Conservation (phyloP, 192 early-diverging fungal genomes). For the Linnemannia schmuckeri region DNA sequence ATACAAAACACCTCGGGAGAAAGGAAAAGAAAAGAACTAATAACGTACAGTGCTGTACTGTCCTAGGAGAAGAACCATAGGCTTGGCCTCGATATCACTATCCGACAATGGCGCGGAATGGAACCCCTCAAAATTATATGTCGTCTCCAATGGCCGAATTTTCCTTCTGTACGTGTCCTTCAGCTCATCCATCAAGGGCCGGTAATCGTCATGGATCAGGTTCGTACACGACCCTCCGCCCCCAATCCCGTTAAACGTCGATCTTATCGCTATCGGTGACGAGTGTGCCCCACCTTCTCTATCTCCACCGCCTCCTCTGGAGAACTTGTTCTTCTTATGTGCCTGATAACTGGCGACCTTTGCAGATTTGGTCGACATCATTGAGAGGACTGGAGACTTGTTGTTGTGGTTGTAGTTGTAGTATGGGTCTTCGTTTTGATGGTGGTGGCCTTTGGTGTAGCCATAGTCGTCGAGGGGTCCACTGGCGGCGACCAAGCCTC, state of each 20-base stretch:
- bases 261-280: background rate
- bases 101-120: slow-evolving; percentile 85
- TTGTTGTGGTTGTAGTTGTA: slow-evolving; percentile 11
- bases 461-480: slow-evolving; percentile 37
- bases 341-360: slow-evolving; percentile 14
- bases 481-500: slow-evolving; percentile 38
- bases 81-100: slow-evolving; percentile 87
- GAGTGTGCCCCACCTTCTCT: background rate
- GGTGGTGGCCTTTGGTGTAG: slow-evolving; percentile 12
- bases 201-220: slow-evolving; percentile 67
- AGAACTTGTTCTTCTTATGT: slow-evolving; percentile 46
- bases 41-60: slow-evolving; percentile 83
- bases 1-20: background rate
- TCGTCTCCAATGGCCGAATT: slow-evolving; percentile 79
- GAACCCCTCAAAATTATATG: slow-evolving; percentile 85
- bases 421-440: background rate
- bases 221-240: slow-evolving; percentile 42
- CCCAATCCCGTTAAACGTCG: slow-evolving; percentile 19
- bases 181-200: slow-evolving; percentile 70
- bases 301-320: background rate
- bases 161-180: slow-evolving; percentile 79
- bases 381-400: slow-evolving; percentile 27
- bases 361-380: slow-evolving; percentile 18
- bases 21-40: background rate
- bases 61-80: slow-evolving; percentile 88